These are phyloP conservation scores for Zymoseptoria tritici DNA, from an alignment of 2,329 filamentous ascomycete species.

Conservation along the genomic window DNA sequence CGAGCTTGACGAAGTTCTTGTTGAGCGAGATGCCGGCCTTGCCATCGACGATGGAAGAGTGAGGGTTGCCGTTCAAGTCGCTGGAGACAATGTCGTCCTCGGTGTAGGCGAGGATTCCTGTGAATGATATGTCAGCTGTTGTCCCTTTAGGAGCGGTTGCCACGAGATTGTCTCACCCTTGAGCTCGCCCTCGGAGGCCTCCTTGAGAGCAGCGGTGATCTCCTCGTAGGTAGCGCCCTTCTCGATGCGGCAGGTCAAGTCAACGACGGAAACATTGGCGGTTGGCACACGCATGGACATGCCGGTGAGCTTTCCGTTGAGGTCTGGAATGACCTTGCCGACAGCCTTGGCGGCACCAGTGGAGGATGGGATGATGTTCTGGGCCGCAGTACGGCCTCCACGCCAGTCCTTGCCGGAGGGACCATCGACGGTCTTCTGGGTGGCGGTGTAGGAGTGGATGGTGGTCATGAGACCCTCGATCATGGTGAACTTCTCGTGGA, in stretches of 20 bases:
- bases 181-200: conserved; percentile 70
- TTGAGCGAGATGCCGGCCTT: conserved; percentile 99
- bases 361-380: conserved; percentile 99
- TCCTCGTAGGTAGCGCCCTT: conserved; percentile 81
- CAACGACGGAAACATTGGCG: conserved; percentile 97
- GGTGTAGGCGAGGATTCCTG: conserved; percentile 85
- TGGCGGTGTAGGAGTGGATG: conserved; percentile 98
- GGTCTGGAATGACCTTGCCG: conserved; percentile 96
- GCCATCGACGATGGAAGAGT: conserved; percentile 98
- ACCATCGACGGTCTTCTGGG: conserved; percentile 98
- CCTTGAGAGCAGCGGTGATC: conserved; percentile 87
- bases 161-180: conserved; percentile 58
- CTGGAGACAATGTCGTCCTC: conserved; percentile 95
- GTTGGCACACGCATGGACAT: conserved; percentile 99
- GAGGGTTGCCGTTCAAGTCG: conserved; percentile 84
- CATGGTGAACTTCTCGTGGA: conserved; percentile 97
- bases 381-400: conserved; percentile 94
- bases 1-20: conserved; percentile 97
- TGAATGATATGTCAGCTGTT: conserved; percentile 19
- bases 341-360: conserved; percentile 99
- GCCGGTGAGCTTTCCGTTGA: conserved; percentile 99
- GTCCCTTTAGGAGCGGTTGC: not conserved
- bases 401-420: conserved; percentile 98
- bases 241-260: conserved; percentile 89
- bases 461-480: conserved; percentile 99